Evolutionary conservation across 2,329 filamentous ascomycete genomes (phyloP).

Genomic region (Stagonosporopsis vannaccii): DNA sequence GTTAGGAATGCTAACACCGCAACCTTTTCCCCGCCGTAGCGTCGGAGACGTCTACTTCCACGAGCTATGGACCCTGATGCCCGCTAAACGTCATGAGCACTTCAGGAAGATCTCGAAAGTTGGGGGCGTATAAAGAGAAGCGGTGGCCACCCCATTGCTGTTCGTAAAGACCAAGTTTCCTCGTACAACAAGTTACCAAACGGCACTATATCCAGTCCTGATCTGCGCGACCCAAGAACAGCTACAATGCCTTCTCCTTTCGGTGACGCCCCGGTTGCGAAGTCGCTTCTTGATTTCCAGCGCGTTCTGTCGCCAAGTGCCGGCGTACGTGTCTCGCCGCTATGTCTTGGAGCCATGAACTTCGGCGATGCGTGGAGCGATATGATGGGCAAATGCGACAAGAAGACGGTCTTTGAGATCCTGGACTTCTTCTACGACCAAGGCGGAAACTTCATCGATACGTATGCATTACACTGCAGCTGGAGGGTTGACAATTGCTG

Average conservation of each 20-base stretch:
- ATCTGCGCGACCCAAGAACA: neutral
- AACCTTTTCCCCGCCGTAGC: slow-evolving; percentile 2
- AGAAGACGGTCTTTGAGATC: slow-evolving; percentile 55
- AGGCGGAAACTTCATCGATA: slow-evolving; percentile 63
- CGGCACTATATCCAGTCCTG: neutral
- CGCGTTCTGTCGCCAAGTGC: slow-evolving; percentile 60
- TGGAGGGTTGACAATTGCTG: neutral
- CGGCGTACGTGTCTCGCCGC: slow-evolving; percentile 60
- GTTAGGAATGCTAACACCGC: neutral
- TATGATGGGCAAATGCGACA: slow-evolving; percentile 53
- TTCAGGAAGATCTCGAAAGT: neutral
- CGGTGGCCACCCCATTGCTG: neutral
- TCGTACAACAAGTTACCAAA: neutral
- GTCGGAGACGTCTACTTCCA: neutral
- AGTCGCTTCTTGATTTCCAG: slow-evolving; percentile 59
- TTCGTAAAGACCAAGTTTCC: neutral
- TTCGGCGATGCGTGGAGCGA: slow-evolving; percentile 60
- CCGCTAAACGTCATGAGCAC: slow-evolving; percentile 11
- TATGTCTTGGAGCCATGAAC: slow-evolving; percentile 64
- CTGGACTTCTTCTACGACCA: slow-evolving; percentile 57
- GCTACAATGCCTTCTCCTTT: slow-evolving; percentile 37
- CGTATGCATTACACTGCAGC: slow-evolving; percentile 31
- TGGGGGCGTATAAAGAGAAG: slow-evolving; percentile 1
- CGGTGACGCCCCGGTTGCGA: slow-evolving; percentile 33
- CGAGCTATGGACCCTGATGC: neutral